A percentile compares a stretch with the other conserved stretches of the same genome.
Evolutionary conservation across 2,329 filamentous ascomycete genomes (phyloP).

Genomic region (Mariannaea sp.): DNA sequence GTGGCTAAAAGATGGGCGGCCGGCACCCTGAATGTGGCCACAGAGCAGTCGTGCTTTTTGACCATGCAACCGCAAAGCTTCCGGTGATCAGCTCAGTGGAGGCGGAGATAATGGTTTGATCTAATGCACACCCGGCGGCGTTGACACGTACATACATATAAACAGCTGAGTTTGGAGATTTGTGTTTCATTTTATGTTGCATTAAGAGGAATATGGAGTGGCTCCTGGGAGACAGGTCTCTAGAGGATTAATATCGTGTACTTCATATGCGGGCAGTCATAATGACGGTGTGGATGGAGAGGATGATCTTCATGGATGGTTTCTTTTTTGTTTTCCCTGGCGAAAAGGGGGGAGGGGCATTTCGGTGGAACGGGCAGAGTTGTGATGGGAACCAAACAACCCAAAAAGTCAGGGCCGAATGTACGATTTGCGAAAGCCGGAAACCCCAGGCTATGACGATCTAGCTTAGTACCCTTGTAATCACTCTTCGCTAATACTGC

Average conservation of each 20-base stretch:
- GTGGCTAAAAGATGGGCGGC: neutral
- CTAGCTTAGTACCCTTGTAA: constrained; percentile 41
- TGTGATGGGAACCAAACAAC: constrained; percentile 32
- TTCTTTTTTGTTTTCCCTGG: constrained; percentile 37
- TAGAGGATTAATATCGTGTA: constrained; percentile 34
- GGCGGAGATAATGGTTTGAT: constrained; percentile 28
- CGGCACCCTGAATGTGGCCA: constrained; percentile 4
- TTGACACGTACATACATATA: constrained; percentile 37
- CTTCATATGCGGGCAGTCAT: constrained; percentile 33
- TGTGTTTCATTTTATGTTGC: constrained; percentile 24
- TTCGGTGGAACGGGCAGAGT: constrained; percentile 38
- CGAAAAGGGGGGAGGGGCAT: constrained; percentile 36
- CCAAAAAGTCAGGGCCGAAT: constrained; percentile 34
- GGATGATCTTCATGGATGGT: constrained; percentile 35
- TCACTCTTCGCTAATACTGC: constrained; percentile 35
- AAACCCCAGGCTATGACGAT: constrained; percentile 36
- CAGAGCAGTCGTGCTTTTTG: constrained; percentile 2
- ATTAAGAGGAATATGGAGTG: constrained; percentile 26
- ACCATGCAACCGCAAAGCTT: constrained; percentile 18
- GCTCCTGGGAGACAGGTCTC: constrained; percentile 19
- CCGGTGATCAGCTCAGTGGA: constrained; percentile 14
- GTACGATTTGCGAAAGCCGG: constrained; percentile 22
- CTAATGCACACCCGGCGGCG: constrained; percentile 19
- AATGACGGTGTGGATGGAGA: constrained; percentile 40
- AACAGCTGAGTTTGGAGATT: constrained; percentile 32